phyloP scores from a whole-genome alignment of 2,329 filamentous ascomycete species.

The Talaromyces sp. region DNA sequence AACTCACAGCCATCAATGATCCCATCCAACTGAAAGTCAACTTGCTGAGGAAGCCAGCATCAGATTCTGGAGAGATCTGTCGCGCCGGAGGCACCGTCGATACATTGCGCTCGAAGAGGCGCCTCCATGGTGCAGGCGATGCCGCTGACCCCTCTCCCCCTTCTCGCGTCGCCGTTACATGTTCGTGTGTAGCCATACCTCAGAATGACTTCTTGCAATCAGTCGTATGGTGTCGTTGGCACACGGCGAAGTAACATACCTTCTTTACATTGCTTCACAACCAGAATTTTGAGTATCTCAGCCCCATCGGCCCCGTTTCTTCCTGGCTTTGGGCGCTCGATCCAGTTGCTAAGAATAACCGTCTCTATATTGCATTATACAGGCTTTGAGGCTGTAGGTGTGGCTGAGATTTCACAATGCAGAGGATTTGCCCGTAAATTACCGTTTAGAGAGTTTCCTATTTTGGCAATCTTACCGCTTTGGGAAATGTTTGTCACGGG shows the following conservation, averaged over 20 bases:
- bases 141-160: background rate
- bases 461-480: background rate
- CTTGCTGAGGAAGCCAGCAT: background rate
- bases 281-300: background rate
- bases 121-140: background rate
- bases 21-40: slow-evolving; percentile 2
- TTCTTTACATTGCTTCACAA: background rate
- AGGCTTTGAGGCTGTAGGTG: background rate
- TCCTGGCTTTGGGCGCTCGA: background rate
- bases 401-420: background rate
- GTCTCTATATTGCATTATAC: background rate
- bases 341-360: background rate
- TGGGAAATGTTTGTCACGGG: background rate
- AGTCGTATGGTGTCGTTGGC: background rate
- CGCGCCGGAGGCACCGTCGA: background rate
- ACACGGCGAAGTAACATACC: background rate
- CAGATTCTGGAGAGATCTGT: slow-evolving; percentile 4
- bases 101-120: background rate
- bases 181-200: background rate
- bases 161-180: background rate
- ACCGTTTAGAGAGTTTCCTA: background rate
- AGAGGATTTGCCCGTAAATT: background rate
- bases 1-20: slow-evolving; percentile 3
- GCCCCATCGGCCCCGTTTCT: background rate
- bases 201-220: background rate